Percentiles rank a stretch among this genome's conserved stretches.
Evolutionary conservation across 2,329 filamentous ascomycete species (phyloP).

Genomic region (Drechslera avenae): DNA sequence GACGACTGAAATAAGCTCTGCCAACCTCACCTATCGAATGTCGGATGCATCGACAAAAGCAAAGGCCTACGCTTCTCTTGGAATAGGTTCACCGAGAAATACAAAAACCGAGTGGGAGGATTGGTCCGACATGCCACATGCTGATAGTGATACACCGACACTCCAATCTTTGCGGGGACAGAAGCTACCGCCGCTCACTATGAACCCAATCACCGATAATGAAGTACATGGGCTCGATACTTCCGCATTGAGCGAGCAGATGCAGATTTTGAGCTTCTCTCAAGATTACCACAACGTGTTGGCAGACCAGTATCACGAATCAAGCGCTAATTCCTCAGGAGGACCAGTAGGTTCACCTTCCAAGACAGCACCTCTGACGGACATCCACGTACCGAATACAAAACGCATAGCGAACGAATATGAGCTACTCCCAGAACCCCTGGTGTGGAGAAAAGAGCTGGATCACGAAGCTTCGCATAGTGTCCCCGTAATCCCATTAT

Average conservation of each 20-base stretch:
- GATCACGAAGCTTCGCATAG: neutral
- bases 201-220: slow-evolving; percentile 19
- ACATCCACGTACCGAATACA: neutral
- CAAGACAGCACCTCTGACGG: neutral
- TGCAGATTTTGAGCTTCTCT: slow-evolving; percentile 32
- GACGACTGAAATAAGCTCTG: neutral
- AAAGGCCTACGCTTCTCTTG: slow-evolving; percentile 30
- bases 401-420: neutral
- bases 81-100: slow-evolving; percentile 19
- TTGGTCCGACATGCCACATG: neutral
- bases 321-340: slow-evolving; percentile 5
- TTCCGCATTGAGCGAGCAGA: slow-evolving; percentile 25
- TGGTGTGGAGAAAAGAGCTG: slow-evolving; percentile 28
- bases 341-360: no score
- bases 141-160: neutral
- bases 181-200: slow-evolving; percentile 19
- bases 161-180: slow-evolving; percentile 16
- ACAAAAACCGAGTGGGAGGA: slow-evolving; percentile 6
- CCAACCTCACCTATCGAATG: slow-evolving; percentile 12
- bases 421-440: slow-evolving; percentile 12
- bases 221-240: slow-evolving; percentile 11
- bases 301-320: slow-evolving; percentile 31
- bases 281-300: slow-evolving; percentile 41
- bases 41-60: slow-evolving; percentile 27
- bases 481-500: neutral